A percentile compares a stretch with the other conserved stretches of the same genome.
Conservation (phyloP, 176 grass and related monocot genomes). For the Triticum monococcum region DNA sequence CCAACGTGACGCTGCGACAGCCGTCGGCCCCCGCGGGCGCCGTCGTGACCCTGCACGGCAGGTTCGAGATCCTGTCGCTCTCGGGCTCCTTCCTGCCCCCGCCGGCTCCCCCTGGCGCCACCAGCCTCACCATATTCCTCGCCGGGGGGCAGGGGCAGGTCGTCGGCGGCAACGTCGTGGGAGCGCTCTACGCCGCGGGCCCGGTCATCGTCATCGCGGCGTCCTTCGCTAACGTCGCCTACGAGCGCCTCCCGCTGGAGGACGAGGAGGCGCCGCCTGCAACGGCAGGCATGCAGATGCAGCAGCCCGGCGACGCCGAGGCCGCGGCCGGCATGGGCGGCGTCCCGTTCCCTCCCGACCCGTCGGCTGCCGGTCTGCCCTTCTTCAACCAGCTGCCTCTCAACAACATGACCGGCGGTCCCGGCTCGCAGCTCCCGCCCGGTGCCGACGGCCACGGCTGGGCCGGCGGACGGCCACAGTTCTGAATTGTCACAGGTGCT, state of each 20-base stretch:
- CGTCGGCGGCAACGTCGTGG: conserved; percentile 93
- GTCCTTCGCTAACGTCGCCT: conserved; percentile 97
- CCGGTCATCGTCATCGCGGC: conserved; percentile 95
- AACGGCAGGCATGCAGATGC: conserved; percentile 59
- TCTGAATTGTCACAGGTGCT: conserved; percentile 40
- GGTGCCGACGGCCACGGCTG: conserved; percentile 71
- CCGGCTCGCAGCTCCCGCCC: conserved; percentile 49
- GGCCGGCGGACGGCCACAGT: conserved; percentile 49
- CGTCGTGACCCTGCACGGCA: conserved; percentile 83
- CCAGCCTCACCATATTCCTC: conserved; percentile 97
- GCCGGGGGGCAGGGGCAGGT: conserved; percentile 91
- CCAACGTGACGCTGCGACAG: conserved; percentile 94
- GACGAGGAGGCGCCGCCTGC: conserved; percentile 64
- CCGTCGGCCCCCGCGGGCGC: conserved; percentile 68
- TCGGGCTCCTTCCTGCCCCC: conserved; percentile 96
- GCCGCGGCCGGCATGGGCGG: conserved; percentile 40
- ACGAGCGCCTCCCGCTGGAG: conserved; percentile 92
- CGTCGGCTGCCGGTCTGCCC: conserved; percentile 63
- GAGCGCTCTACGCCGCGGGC: conserved; percentile 75
- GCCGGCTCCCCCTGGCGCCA: conserved; percentile 82
- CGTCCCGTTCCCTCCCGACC: conserved; percentile 61
- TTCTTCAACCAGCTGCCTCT: conserved; percentile 88
- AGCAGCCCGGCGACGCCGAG: conserved; percentile 47
- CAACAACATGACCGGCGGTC: conserved; percentile 55
- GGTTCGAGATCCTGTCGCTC: conserved; percentile 96